Evolutionary conservation across 2,329 filamentous ascomycete genomes (phyloP).

Genomic region (Dryadomyces sulphureus): DNA sequence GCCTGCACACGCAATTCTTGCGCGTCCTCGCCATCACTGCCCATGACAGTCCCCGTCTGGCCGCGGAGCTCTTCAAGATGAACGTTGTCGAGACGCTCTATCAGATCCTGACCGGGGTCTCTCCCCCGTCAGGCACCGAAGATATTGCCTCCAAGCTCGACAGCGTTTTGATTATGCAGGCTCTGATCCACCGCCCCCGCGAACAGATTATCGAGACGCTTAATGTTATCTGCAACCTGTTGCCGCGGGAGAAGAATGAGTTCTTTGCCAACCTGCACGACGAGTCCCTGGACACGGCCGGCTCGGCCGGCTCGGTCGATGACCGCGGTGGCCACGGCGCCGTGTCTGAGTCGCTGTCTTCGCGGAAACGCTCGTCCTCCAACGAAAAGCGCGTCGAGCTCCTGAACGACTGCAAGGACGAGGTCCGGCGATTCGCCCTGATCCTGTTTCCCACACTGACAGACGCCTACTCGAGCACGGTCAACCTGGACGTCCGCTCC

Average conservation of each 20-base stretch:
- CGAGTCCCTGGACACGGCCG: constrained; percentile 12
- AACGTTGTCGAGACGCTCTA: constrained; percentile 96
- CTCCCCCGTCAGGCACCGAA: constrained; percentile 65
- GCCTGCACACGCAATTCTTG: constrained; percentile 92
- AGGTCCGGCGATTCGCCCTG: constrained; percentile 83
- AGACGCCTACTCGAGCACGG: constrained; percentile 93
- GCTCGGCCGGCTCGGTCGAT: background rate
- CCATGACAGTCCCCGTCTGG: constrained; percentile 72
- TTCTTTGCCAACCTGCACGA: constrained; percentile 28
- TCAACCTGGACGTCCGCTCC: constrained; percentile 86
- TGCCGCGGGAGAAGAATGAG: constrained; percentile 21
- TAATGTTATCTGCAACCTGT: constrained; percentile 90
- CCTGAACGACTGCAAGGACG: constrained; percentile 64
- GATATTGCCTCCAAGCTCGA: constrained; percentile 78
- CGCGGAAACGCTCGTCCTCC: constrained; percentile 34
- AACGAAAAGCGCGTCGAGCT: constrained; percentile 74
- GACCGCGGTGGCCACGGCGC: constrained; percentile 1
- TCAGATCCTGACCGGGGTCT: constrained; percentile 91
- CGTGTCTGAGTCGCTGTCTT: constrained; percentile 25
- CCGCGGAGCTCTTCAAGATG: constrained; percentile 85
- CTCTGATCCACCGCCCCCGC: constrained; percentile 83
- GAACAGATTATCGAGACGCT: constrained; percentile 96
- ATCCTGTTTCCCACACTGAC: constrained; percentile 91
- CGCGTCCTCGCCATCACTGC: constrained; percentile 83
- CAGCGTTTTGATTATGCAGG: constrained; percentile 97